phyloP scores from a whole-genome alignment of 1,284 basidiomycete species.

The Cutaneotrichosporon sp. region DNA sequence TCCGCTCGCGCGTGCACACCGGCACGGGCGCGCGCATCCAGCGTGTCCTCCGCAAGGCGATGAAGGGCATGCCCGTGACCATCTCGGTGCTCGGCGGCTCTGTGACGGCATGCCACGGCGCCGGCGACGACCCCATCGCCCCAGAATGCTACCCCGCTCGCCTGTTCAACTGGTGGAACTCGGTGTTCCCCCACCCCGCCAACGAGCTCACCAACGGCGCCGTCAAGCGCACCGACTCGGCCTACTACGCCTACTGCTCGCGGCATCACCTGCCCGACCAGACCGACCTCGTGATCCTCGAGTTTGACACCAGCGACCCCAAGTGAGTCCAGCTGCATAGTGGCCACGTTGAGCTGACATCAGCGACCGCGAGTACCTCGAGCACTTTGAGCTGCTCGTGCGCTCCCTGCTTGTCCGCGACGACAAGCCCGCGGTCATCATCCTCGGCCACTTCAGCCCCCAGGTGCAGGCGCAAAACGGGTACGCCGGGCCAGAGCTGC shows the following conservation, averaged over 20 bases:
- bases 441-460: slow-evolving; percentile 88
- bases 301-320: slow-evolving; percentile 85
- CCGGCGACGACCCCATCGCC: slow-evolving; percentile 86
- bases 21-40: slow-evolving; percentile 84
- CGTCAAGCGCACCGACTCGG: slow-evolving; percentile 80
- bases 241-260: slow-evolving; percentile 90
- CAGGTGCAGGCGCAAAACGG: slow-evolving; percentile 76
- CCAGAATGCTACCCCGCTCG: slow-evolving; percentile 82
- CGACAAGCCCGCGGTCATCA: slow-evolving; percentile 82
- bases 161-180: slow-evolving; percentile 95
- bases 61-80: slow-evolving; percentile 82
- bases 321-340: slow-evolving; percentile 60
- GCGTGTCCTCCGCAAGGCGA: slow-evolving; percentile 76
- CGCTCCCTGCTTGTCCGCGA: slow-evolving; percentile 84
- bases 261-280: slow-evolving; percentile 86
- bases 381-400: slow-evolving; percentile 85
- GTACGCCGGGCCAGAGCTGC: slow-evolving; percentile 81
- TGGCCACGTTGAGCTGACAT: slow-evolving; percentile 4
- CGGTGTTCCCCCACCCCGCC: slow-evolving; percentile 88
- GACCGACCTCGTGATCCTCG: slow-evolving; percentile 88
- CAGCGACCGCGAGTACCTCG: slow-evolving; percentile 70
- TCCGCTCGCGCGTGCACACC: slow-evolving; percentile 73
- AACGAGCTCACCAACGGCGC: slow-evolving; percentile 95
- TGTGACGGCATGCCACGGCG: slow-evolving; percentile 91
- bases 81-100: slow-evolving; percentile 89